Conservation (phyloP, 805 yeast genomes). For the Schizosaccharomyces octosporus region DNA sequence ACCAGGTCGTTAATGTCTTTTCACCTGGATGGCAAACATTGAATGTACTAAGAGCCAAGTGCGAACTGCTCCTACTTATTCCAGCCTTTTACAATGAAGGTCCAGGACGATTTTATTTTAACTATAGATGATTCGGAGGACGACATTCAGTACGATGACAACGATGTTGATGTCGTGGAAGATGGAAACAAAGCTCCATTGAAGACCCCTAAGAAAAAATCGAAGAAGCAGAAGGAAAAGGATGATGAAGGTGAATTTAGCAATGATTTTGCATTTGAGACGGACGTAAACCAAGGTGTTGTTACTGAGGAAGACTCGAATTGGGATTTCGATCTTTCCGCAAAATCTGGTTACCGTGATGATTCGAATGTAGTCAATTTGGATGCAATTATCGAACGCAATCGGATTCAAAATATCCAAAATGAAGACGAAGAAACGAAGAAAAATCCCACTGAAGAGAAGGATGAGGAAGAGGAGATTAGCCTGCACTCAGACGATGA, state of each 20-base stretch:
- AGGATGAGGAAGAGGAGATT: background rate
- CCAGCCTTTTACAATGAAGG: background rate
- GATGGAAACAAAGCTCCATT: slow-evolving; percentile 3
- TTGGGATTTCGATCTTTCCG: slow-evolving; percentile 50
- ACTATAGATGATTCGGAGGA: background rate
- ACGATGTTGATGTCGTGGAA: slow-evolving; percentile 3
- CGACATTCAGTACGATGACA: background rate
- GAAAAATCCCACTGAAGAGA: slow-evolving; percentile 8
- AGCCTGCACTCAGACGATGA: slow-evolving; percentile 15
- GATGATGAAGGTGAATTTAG: slow-evolving; percentile 8
- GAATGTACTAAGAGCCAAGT: background rate
- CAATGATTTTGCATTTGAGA: slow-evolving; percentile 36
- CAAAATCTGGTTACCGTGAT: slow-evolving; percentile 14
- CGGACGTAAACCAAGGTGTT: slow-evolving; percentile 34
- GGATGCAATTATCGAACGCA: slow-evolving; percentile 65
- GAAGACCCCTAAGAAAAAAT: slow-evolving; percentile 1
- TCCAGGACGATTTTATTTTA: background rate
- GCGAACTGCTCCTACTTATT: background rate
- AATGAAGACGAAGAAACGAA: background rate
- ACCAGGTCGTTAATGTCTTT: too few relatives aligned
- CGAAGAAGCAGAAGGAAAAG: slow-evolving; percentile 5
- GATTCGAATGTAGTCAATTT: slow-evolving; percentile 45
- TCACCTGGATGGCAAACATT: background rate
- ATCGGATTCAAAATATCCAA: slow-evolving; percentile 25
- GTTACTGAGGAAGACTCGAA: slow-evolving; percentile 31